phyloP scores from a whole-genome alignment of 1,284 basidiomycete species.

The Heterobasidion annosum region DNA sequence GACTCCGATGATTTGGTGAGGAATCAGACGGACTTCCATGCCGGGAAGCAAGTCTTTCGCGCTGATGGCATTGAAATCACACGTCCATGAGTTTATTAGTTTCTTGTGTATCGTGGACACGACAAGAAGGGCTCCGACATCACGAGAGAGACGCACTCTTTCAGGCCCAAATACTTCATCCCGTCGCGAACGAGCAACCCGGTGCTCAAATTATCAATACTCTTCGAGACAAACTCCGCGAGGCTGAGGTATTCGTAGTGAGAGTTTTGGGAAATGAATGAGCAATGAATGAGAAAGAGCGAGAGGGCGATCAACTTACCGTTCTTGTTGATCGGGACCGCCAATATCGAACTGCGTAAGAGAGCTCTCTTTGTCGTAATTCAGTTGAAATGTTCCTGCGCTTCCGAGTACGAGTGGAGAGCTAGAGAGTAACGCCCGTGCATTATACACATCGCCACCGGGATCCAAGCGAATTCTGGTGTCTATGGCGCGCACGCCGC shows the following conservation, averaged over 20 bases:
- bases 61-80: conserved; percentile 19
- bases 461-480: background rate
- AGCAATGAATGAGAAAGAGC: background rate
- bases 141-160: conserved; percentile 26
- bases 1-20: conserved; percentile 68
- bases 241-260: conserved; percentile 24
- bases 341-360: conserved; percentile 14
- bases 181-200: conserved; percentile 40
- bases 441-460: background rate
- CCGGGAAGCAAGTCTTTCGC: conserved; percentile 46
- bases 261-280: background rate
- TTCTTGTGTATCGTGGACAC: background rate
- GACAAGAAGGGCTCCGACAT: background rate
- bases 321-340: conserved; percentile 14
- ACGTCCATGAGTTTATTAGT: conserved; percentile 1
- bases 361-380: conserved; percentile 4
- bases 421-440: background rate
- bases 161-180: conserved; percentile 39
- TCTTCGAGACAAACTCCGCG: conserved; percentile 48
- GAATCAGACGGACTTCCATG: conserved; percentile 55
- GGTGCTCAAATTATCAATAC: conserved; percentile 45
- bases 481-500: background rate
- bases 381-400: conserved; percentile 3
- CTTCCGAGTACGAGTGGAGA: background rate
- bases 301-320: conserved; percentile 4